Evolutionary conservation across 257 asterid genomes (phyloP).

Genomic region (Fraxinus cuspidata): DNA sequence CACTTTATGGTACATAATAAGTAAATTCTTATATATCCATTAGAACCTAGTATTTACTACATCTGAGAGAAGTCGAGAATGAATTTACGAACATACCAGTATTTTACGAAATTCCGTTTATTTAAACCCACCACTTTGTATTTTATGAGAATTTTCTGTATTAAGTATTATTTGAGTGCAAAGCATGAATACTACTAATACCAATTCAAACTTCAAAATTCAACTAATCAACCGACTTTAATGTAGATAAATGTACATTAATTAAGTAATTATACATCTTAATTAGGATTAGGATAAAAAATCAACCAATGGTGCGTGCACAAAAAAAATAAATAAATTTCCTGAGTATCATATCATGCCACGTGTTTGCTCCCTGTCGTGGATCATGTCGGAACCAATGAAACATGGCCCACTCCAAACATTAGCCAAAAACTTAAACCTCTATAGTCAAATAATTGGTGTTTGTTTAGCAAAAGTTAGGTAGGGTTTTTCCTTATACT

Average conservation of each 20-base stretch:
- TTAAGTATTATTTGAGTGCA: background rate
- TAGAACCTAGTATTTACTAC: too few species aligned
- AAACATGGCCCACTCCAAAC: slow-evolving; percentile 38
- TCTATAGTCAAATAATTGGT: slow-evolving; percentile 25
- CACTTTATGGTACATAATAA: background rate
- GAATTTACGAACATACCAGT: too few species aligned
- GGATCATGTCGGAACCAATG: slow-evolving; percentile 45
- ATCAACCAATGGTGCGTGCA: background rate
- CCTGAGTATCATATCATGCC: slow-evolving; percentile 24
- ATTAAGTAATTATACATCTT: background rate
- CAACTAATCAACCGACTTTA: slow-evolving; percentile 13
- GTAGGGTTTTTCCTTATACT: slow-evolving; percentile 36
- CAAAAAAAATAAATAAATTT: background rate
- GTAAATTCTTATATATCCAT: too few species aligned
- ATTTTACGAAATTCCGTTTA: background rate
- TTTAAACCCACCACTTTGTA: background rate
- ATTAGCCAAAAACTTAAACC: slow-evolving; percentile 11
- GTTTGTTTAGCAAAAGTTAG: slow-evolving; percentile 31
- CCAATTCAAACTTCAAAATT: slow-evolving; percentile 23
- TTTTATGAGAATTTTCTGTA: background rate
- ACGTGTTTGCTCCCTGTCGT: slow-evolving; percentile 42
- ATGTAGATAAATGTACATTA: slow-evolving; percentile 8
- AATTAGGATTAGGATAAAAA: background rate
- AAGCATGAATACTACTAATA: background rate
- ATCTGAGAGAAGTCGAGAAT: too few species aligned